These are phyloP conservation scores for Neofusicoccum ribis DNA, from an alignment of 2,329 filamentous ascomycete species.

Conservation along the genomic window DNA sequence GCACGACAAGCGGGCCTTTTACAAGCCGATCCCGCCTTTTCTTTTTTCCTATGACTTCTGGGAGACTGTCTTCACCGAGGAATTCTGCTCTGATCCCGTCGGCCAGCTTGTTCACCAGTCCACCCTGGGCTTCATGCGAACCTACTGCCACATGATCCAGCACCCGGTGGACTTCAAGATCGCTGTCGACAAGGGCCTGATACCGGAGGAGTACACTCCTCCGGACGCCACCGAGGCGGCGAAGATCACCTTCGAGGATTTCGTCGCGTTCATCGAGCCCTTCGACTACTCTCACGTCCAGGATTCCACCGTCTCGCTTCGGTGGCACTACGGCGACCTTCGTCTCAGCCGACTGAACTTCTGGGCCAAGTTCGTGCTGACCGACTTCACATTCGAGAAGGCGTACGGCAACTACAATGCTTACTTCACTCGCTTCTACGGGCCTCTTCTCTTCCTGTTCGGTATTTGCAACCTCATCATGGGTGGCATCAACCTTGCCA, in stretches of 20 bases:
- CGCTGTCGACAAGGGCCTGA: conserved; percentile 14
- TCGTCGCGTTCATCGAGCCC: conserved; percentile 9
- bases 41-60: conserved; percentile 27
- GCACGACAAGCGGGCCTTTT: conserved; percentile 23
- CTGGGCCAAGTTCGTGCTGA: conserved; percentile 18
- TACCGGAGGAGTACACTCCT: not conserved
- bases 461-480: conserved; percentile 9
- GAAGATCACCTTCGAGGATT: not conserved
- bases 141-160: conserved; percentile 24
- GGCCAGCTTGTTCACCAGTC: conserved; percentile 11
- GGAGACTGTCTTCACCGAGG: conserved; percentile 24
- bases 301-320: conserved; percentile 13
- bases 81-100: conserved; percentile 20
- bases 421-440: conserved; percentile 14
- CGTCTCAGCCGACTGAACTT: conserved; percentile 22
- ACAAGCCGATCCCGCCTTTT: conserved; percentile 27
- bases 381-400: conserved; percentile 2
- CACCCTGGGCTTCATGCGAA: conserved; percentile 25
- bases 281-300: not conserved
- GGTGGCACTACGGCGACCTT: conserved; percentile 23
- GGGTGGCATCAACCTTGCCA: not conserved
- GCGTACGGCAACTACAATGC: conserved; percentile 14
- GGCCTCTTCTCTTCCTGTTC: conserved; percentile 3
- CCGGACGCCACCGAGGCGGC: not conserved
- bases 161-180: conserved; percentile 26